Base-by-base conservation (phyloP, 495 filamentous ascomycete genomes). In the Podospora fimiseda region DNA sequence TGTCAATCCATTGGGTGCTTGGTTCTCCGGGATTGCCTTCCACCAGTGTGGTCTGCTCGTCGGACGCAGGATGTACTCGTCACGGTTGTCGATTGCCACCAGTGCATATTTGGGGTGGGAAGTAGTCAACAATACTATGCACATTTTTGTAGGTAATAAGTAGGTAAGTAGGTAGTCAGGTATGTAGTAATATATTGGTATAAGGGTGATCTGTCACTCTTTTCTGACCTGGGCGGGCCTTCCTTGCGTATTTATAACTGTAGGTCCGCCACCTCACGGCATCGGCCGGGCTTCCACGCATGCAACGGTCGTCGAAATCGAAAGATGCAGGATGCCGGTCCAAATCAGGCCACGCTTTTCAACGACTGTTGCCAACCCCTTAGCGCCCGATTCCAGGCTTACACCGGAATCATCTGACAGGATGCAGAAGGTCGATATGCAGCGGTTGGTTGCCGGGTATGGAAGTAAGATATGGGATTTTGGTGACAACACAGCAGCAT, bases 41-140 rank as follows among this genome's bases (percentile, higher is more conserved):
- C 93, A 99, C 86, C 87, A 96, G 57, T 85, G 75, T 52, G 86
- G 88, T 20, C 80, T 74, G 43, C 84, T 84, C 14, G 93, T 99
- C 46, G 93, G 90, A 18, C 93, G 89, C 43, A 82, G 79, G 48
- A 99, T 86, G 69, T 86, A 97, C 75, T 97, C 91, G 82, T 99
- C 93, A 63, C 93, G 80, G 65, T 99, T 99, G 72, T 90, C 85
- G 66, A 96, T 75, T 45, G 95, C 75, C 60, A 99, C 90, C 46
- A 97, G 74, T 11, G 90, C 80, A 70, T 96, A 99, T 47, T 80
- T 71, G 8, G 94, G 94, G 66, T 99, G 93, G 27, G 87, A 81
- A 3, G 91, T 96, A 36, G 94, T 90, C 42, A 95, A 66, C 23
- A 97, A 74, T 42, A 86, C 86, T 69, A 98, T 97, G 68, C 94